Evolutionary conservation across 2,329 filamentous ascomycete species (phyloP).

Genomic region (Botrytis byssoidea): DNA sequence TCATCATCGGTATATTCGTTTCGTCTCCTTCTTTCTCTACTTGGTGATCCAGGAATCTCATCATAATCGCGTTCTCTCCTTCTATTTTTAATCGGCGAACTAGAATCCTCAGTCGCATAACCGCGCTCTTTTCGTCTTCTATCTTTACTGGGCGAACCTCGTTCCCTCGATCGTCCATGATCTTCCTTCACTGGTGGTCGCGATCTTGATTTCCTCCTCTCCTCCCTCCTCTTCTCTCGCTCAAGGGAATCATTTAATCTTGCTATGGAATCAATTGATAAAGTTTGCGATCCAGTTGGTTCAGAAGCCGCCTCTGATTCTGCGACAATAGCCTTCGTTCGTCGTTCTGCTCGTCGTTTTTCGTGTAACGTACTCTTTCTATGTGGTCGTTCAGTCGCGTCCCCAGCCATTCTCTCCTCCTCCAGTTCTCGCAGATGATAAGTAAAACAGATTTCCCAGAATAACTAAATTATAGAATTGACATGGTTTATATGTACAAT

Average conservation of each 20-base stretch:
- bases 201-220: constrained; percentile 42
- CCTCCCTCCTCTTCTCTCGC: constrained; percentile 25
- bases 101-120: constrained; percentile 11
- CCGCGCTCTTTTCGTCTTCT: constrained; percentile 13
- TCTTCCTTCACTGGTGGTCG: constrained; percentile 65
- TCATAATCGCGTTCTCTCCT: constrained; percentile 12
- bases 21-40: constrained; percentile 6
- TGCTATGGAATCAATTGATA: constrained; percentile 38
- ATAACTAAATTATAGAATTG: not conserved
- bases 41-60: constrained; percentile 14
- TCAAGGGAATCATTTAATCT: constrained; percentile 37
- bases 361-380: constrained; percentile 18
- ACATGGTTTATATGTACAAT: constrained; percentile 16
- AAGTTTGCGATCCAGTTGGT: constrained; percentile 32
- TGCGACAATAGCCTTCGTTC: constrained; percentile 27
- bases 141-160: constrained; percentile 32
- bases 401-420: constrained; percentile 21
- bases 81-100: constrained; percentile 2
- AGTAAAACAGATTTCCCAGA: not conserved
- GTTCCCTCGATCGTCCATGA: constrained; percentile 64
- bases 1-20: constrained; percentile 17
- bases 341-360: constrained; percentile 22
- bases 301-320: constrained; percentile 30
- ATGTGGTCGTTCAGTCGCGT: constrained; percentile 11
- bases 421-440: constrained; percentile 1